Evolutionary conservation across 805 yeast genomes (phyloP), one percentile per base, ranked within the genome.

Genomic region (Sugiyamaella chiloensis): DNA sequence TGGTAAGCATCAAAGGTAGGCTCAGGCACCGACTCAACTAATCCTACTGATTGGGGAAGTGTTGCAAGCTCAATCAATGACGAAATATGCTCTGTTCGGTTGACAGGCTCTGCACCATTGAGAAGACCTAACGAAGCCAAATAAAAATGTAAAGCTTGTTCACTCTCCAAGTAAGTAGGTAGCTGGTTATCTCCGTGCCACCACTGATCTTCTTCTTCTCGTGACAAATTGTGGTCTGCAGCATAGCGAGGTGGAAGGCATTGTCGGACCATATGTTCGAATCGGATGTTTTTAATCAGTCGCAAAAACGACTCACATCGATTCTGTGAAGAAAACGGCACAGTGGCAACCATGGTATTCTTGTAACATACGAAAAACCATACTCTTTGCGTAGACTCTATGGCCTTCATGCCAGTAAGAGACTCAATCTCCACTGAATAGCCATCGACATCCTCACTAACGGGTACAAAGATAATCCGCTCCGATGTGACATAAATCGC

Each of bases 241-340:
- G 41, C 24, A 37, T 62, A 62, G n/a, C 55, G 57, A 2, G 66
- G 66, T 9, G 65, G 63, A 35, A 62, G 52, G 30, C 56, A 55
- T 24, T 56, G 56, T n/a, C 63, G 55, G 20, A 63, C 60, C 47
- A 52, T 52, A 47, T 62, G 63, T 48, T 63, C 67, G 36, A 63
- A 61, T 23, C 63, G 59, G 21, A 63, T 53, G 47, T 61, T 63
- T 29, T 65, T 51, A 31, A 61, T 54, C 32, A 60, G 51, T 31
- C 58, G 54, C 27, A 60, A 48, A 40, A 62, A 60, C 24, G 60
- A 52, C 14, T 55, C 44, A 12, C 63, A 56, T 6, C 61, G 54
- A 14, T 45, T 41, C 23, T 51, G 47, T 2, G 59, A 47, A 8
- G 64, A 51, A 43, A 61, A 62, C n/a, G 63, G 62, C 14, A 62